Evolutionary conservation across 768 basidiomycete genomes (phyloP), one percentile per base, ranked within the genome.

Genomic region (Leccinum variicolor): DNA sequence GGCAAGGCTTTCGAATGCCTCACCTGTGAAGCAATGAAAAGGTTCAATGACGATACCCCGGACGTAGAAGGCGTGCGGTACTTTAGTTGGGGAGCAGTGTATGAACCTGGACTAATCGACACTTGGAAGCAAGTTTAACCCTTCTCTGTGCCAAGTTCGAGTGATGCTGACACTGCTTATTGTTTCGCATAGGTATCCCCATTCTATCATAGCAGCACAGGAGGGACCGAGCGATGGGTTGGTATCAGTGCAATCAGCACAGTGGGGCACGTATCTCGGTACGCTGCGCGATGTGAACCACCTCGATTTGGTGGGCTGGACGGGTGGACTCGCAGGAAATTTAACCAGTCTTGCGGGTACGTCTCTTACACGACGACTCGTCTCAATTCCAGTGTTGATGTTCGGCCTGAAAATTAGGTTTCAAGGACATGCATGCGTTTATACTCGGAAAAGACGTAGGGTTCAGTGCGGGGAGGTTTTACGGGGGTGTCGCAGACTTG

Each of bases 221-320:
- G 94, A 97, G 74, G 96, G 95, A 17, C 85, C 91, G 31, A 97
- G 98, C 66, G 94, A 98, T 70, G 97, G 97, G 1, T 81, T 99
- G 49, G 96, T 99, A 48, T 89, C 87, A 48, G 85, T 96, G 46
- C 77, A 86, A 58, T 93, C 92, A 5, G 86, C 94, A 3, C 85
- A 86, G 79, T 96, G 95, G 94, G 97, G 97, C 36, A 93, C 88
- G 17, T 98, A 98, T 69, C 82, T 92, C 52, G 97, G 94, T n/a
- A 98, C 96, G 2, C 77, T 99, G 19, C 79, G 83, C 36, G 81
- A 89, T 56, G 97, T 97, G 15, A 96, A 92, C 65, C 97, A 99
- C 69, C 82, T 96, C 34, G 92, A 93, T 67, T 82, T 92, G 36
- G 92, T 97, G 11, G 94, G 95, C 6, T 98, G 95, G 96, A 87